phyloP scores from a whole-genome alignment of 2,329 filamentous ascomycete species.

The Fusarium zealandicum region DNA sequence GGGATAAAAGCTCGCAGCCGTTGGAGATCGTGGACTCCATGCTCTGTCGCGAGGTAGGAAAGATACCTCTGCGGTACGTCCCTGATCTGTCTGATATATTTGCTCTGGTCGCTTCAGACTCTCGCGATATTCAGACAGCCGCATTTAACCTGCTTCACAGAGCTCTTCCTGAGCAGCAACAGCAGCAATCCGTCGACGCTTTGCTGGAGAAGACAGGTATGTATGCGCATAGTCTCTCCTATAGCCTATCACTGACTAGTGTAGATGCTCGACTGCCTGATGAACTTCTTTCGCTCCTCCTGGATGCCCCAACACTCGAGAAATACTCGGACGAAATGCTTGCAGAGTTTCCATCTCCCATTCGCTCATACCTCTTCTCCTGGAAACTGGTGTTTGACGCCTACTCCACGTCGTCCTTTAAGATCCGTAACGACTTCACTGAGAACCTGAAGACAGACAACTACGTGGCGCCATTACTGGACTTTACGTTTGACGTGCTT shows the following conservation, averaged over 20 bases:
- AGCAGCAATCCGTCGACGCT: constrained; percentile 81
- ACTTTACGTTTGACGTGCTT: constrained; percentile 84
- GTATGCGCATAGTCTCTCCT: background rate
- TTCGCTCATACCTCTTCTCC: constrained; percentile 83
- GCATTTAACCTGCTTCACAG: constrained; percentile 82
- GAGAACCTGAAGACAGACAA: constrained; percentile 79
- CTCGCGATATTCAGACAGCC: constrained; percentile 76
- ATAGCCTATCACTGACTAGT: constrained; percentile 11
- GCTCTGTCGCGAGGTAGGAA: constrained; percentile 72
- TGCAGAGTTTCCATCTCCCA: constrained; percentile 69
- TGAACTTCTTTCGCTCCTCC: constrained; percentile 82
- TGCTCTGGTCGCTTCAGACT: constrained; percentile 77
- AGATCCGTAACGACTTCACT: constrained; percentile 82
- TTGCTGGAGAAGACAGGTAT: constrained; percentile 71
- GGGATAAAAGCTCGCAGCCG: constrained; percentile 64
- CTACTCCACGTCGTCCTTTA: constrained; percentile 78
- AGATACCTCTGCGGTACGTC: constrained; percentile 67
- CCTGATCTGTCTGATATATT: constrained; percentile 75
- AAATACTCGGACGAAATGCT: constrained; percentile 70
- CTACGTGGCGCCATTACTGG: constrained; percentile 72
- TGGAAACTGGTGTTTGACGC: constrained; percentile 93
- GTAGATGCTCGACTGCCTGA: constrained; percentile 75
- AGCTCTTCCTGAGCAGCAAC: constrained; percentile 79
- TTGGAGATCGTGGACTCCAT: constrained; percentile 78
- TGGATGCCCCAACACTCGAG: constrained; percentile 78